Base-by-base conservation (phyloP, 805 yeast species). In the Suhomyces vadensis region DNA sequence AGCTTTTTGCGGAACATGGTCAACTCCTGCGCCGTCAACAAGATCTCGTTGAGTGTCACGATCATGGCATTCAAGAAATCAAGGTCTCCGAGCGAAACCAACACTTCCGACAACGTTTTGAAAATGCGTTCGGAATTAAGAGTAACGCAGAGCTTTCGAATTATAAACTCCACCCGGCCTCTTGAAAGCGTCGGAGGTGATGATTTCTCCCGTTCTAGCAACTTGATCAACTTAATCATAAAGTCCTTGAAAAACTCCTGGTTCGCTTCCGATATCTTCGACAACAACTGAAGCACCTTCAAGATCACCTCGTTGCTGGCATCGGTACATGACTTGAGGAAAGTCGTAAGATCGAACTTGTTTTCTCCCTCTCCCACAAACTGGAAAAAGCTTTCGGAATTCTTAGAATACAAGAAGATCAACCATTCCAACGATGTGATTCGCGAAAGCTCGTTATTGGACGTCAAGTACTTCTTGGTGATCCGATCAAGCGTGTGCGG, bases 361-460 rank as follows among this genome's bases (percentile, higher is more conserved):
- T 49, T 71, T 47, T 78, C 75, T 31, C 70, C 65, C 2, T 44
- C 49, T 6, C 48, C 55, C 7, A 61, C 56, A 21, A 61, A 56
- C 25, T 50, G 52, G 35, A 66, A 60, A 37, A 68, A 68, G 21
- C 61, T 53, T 4, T 59, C 52, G 2, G 70, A 58, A 46, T 84
- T 83, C 52, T 83, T 83, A 21, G 79, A 74, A 57, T 90, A 92
- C 31, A 94, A 72, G 75, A 88, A 80, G 11, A 82, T 81, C 24
- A 94, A 71, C 99, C 99, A 94, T 51, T 91, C 96, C 26, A 94
- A 68, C 19, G 94, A 83, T 0, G 95, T 88, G 25, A 89, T 75
- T 46, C 94, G 76, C 0, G 97, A 86, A 22, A 83, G 81, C 48
- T 89, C 96, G 53, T 87, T 83, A 19, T 60, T 44, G 5, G 64